Conservation (phyloP, 1,284 basidiomycete species). For the Coniferiporia weirii region DNA sequence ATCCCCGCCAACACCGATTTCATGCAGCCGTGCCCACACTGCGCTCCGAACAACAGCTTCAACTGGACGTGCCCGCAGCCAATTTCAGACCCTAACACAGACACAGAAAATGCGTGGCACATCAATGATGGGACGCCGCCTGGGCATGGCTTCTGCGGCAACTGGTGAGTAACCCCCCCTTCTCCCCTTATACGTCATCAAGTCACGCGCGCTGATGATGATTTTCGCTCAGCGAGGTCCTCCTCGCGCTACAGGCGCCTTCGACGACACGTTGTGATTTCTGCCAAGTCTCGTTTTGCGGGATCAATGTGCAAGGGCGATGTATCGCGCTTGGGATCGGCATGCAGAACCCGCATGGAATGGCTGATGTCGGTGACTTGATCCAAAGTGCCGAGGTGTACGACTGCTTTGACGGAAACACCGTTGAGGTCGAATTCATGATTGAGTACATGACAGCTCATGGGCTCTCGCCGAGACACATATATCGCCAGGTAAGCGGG, state of each 20-base stretch:
- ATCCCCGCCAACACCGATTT: constrained; percentile 56
- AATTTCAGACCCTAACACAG: constrained; percentile 58
- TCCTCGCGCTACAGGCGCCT: constrained; percentile 63
- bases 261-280: constrained; percentile 74
- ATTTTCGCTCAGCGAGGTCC: constrained; percentile 48
- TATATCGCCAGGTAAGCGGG: constrained; percentile 62
- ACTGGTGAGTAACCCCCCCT: constrained; percentile 46
- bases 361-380: constrained; percentile 61
- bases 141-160: constrained; percentile 70
- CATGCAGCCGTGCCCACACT: constrained; percentile 72
- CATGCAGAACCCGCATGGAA: constrained; percentile 60
- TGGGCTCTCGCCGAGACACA: constrained; percentile 54
- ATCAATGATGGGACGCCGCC: constrained; percentile 67
- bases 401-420: constrained; percentile 69
- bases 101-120: constrained; percentile 65
- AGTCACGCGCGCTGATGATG: constrained; percentile 6
- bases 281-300: constrained; percentile 72
- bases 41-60: constrained; percentile 54
- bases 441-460: constrained; percentile 65
- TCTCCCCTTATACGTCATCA: not conserved
- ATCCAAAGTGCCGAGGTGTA: constrained; percentile 70
- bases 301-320: constrained; percentile 63
- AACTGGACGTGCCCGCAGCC: constrained; percentile 73
- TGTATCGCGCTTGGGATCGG: constrained; percentile 55
- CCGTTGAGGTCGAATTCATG: constrained; percentile 73